phyloP scores from a whole-genome alignment of 2,329 filamentous ascomycete species.

The Apiospora aurea region DNA sequence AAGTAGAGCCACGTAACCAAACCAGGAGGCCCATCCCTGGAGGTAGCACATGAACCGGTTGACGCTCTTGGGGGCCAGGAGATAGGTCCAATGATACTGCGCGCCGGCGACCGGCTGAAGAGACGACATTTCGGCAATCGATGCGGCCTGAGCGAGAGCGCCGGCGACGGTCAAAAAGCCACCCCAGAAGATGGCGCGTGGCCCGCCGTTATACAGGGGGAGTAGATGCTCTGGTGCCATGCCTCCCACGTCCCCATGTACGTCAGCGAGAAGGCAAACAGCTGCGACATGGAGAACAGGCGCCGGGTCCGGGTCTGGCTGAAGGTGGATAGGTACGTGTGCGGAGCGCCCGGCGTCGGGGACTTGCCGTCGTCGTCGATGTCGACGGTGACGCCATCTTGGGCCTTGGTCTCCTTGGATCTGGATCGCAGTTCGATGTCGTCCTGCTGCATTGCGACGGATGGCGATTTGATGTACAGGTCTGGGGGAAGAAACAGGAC shows the following conservation, averaged over 20 bases:
- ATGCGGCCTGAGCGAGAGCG: background rate
- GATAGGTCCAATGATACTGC: background rate
- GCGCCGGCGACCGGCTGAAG: conserved; percentile 5
- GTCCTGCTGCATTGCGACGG: background rate
- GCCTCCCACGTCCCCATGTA: conserved; percentile 10
- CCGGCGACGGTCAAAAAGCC: background rate
- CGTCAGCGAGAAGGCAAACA: background rate
- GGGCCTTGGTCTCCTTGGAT: background rate
- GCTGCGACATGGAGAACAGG: conserved; percentile 5
- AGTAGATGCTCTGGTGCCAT: conserved; percentile 15
- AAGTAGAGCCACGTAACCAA: background rate
- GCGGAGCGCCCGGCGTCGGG: background rate
- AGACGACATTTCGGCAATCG: conserved; percentile 8
- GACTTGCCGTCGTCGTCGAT: background rate
- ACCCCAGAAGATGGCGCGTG: conserved; percentile 9
- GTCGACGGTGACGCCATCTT: background rate
- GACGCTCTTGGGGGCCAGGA: background rate
- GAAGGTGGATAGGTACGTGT: background rate
- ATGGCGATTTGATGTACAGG: background rate
- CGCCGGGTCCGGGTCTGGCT: conserved; percentile 19
- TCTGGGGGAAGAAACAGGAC: background rate
- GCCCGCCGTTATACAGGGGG: background rate
- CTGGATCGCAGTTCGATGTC: background rate
- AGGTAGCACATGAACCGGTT: conserved; percentile 11
- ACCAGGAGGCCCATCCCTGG: conserved; percentile 10